Evolutionary conservation across 2,329 filamentous ascomycete species (phyloP).

Genomic region (Phoma sp.): DNA sequence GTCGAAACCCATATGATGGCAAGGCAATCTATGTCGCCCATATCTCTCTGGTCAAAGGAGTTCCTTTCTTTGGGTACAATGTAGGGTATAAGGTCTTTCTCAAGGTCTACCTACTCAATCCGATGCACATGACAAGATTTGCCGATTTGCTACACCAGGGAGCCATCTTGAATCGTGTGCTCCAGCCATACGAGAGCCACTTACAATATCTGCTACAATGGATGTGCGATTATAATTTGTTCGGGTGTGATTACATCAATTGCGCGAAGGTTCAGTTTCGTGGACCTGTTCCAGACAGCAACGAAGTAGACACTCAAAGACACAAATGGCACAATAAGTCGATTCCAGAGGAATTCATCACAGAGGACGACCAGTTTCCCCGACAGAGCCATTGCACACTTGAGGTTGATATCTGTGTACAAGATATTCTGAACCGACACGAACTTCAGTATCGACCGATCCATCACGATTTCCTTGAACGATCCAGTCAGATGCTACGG

Average conservation of each 20-base stretch:
- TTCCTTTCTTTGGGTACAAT: slow-evolving; percentile 95
- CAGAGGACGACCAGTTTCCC: slow-evolving; percentile 68
- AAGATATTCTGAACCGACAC: slow-evolving; percentile 83
- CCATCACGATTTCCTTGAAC: slow-evolving; percentile 87
- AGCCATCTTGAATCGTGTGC: slow-evolving; percentile 78
- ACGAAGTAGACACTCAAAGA: slow-evolving; percentile 64
- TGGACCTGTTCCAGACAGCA: slow-evolving; percentile 72
- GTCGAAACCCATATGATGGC: slow-evolving; percentile 72
- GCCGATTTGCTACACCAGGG: slow-evolving; percentile 88
- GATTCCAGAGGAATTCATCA: slow-evolving; percentile 64
- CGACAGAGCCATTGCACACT: slow-evolving; percentile 86
- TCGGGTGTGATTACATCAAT: slow-evolving; percentile 88
- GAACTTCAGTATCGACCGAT: slow-evolving; percentile 77
- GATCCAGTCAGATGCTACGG: slow-evolving; percentile 60
- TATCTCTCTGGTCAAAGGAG: slow-evolving; percentile 88
- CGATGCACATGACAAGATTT: slow-evolving; percentile 82
- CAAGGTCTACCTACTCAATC: slow-evolving; percentile 94
- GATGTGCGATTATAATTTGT: slow-evolving; percentile 98
- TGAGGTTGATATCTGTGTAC: slow-evolving; percentile 87
- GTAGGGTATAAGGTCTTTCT: slow-evolving; percentile 90
- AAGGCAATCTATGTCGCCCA: slow-evolving; percentile 81
- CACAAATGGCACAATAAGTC: slow-evolving; percentile 84
- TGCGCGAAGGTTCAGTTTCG: slow-evolving; percentile 75
- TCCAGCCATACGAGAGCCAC: slow-evolving; percentile 95
- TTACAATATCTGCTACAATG: slow-evolving; percentile 92